phyloP scores from a whole-genome alignment of 352 stramenopile species.

The Pythium guiyangense region DNA sequence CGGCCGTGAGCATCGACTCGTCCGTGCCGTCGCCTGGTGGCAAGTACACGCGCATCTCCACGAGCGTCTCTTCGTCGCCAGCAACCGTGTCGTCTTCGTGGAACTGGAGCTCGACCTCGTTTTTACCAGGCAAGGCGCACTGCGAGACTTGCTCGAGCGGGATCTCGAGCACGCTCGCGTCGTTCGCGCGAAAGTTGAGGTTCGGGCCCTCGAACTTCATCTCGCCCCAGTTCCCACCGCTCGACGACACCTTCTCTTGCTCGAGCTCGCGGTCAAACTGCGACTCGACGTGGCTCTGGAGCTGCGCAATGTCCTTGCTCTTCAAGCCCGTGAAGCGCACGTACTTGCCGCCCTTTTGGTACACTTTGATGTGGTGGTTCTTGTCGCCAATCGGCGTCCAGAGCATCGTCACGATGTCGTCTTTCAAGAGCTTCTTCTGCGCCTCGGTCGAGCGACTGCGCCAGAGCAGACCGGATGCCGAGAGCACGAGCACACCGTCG shows the following conservation, averaged over 20 bases:
- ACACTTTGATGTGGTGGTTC: conserved; percentile 82
- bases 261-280: conserved; percentile 89
- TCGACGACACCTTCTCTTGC: conserved; percentile 84
- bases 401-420: conserved; percentile 85
- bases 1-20: conserved; percentile 55
- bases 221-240: conserved; percentile 92
- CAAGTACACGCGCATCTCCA: conserved; percentile 97
- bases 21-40: conserved; percentile 73
- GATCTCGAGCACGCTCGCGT: conserved; percentile 72
- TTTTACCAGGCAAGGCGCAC: conserved; percentile 93
- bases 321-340: conserved; percentile 84
- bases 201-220: conserved; percentile 91
- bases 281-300: conserved; percentile 65
- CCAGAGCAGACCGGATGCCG: conserved; percentile 67
- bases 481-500: conserved; percentile 75
- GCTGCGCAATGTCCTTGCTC: conserved; percentile 48
- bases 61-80: conserved; percentile 89
- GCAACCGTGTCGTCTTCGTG: conserved; percentile 96
- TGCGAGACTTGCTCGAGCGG: conserved; percentile 74
- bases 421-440: conserved; percentile 83
- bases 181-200: conserved; percentile 70
- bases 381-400: conserved; percentile 77
- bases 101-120: conserved; percentile 99
- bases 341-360: conserved; percentile 81
- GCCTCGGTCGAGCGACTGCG: conserved; percentile 69